These are phyloP conservation scores for Aureobasidium sp. DNA, from an alignment of 2,329 filamentous ascomycete genomes.

Conservation along the genomic window DNA sequence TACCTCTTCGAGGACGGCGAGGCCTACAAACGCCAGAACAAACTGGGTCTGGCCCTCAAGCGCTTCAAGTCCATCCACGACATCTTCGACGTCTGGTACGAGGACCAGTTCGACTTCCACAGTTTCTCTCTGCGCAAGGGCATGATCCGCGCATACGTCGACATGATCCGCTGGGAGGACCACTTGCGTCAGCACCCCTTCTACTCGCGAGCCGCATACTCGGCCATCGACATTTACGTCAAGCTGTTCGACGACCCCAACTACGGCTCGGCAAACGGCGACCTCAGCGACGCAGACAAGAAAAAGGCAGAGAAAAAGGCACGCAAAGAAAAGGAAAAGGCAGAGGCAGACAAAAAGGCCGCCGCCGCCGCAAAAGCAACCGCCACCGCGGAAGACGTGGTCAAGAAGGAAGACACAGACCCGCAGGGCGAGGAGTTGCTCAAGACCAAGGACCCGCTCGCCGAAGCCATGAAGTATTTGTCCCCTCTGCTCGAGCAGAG, in stretches of 20 bases:
- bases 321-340: conserved; percentile 68
- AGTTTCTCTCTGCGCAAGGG: conserved; percentile 95
- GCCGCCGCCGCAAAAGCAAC: conserved; percentile 43
- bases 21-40: conserved; percentile 73
- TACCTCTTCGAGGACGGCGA: conserved; percentile 93
- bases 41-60: conserved; percentile 81
- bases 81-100: conserved; percentile 96
- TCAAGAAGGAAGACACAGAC: conserved; percentile 86
- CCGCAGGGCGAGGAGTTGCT: conserved; percentile 74
- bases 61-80: conserved; percentile 81
- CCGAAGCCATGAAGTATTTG: conserved; percentile 82
- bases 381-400: conserved; percentile 51
- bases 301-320: conserved; percentile 65
- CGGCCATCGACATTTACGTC: conserved; percentile 74
- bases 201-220: conserved; percentile 75
- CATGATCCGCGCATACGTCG: conserved; percentile 87
- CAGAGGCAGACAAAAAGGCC: conserved; percentile 70
- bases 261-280: conserved; percentile 62
- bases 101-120: conserved; percentile 99
- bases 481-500: conserved; percentile 73
- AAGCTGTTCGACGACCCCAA: conserved; percentile 68
- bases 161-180: conserved; percentile 97
- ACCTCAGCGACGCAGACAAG: conserved; percentile 76
- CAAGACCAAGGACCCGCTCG: conserved; percentile 73
- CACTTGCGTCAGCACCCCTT: conserved; percentile 86